These are phyloP conservation scores for Diutina pseudorugosa DNA, from an alignment of 1,139 yeast genomes.

Conservation along the genomic window DNA sequence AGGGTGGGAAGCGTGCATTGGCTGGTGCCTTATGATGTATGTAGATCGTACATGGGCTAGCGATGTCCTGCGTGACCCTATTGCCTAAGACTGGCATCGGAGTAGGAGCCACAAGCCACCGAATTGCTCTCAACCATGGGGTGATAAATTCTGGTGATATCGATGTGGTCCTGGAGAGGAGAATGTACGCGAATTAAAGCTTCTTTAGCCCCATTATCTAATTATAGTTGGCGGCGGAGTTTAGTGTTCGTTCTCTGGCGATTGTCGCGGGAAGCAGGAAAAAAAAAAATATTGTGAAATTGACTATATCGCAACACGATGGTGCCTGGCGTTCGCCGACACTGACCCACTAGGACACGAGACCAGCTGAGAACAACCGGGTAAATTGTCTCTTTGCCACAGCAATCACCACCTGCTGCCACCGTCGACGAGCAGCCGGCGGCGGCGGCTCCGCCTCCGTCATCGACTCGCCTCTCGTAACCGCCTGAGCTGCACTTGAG, in stretches of 20 bases:
- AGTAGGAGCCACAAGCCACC: too few species aligned
- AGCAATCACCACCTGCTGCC: background rate
- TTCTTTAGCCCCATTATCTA: background rate
- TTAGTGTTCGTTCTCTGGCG: background rate
- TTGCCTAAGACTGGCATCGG: too few species aligned
- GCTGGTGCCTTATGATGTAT: background rate
- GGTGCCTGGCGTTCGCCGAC: background rate
- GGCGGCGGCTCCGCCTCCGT: background rate
- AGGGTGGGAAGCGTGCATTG: background rate
- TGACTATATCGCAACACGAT: background rate
- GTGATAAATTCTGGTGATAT: too few species aligned
- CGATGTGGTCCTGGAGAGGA: background rate
- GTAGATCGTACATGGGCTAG: background rate
- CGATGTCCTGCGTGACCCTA: background rate
- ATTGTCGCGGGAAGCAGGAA: background rate
- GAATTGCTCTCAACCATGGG: too few species aligned
- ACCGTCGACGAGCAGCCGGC: too few species aligned
- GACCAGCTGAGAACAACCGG: too few species aligned
- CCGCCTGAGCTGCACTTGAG: background rate
- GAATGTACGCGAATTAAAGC: background rate
- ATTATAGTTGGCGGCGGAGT: background rate
- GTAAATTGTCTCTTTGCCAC: too few species aligned
- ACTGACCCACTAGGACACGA: background rate
- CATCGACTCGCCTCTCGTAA: background rate
- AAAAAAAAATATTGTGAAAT: background rate